Conservation (phyloP, 2,329 filamentous ascomycete genomes). For the Blastomyces emzantsi region DNA sequence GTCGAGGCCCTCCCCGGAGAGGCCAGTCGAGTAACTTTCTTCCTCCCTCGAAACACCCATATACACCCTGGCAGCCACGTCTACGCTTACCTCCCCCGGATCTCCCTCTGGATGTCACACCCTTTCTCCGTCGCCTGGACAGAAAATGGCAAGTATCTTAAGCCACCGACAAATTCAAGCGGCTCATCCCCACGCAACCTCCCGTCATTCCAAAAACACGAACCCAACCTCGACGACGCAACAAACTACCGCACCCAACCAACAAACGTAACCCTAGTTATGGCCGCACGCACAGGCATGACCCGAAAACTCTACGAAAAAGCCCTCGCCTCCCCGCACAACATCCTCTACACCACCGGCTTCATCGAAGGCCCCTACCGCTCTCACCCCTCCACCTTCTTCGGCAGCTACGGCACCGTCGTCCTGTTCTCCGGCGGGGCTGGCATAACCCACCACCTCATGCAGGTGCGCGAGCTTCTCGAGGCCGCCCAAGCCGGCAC, state of each 20-base stretch:
- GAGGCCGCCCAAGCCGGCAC: conserved; percentile 43
- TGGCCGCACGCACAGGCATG: conserved; percentile 54
- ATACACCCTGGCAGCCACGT: conserved; percentile 51
- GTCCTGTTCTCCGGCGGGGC: conserved; percentile 58
- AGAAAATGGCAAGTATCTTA: conserved; percentile 26
- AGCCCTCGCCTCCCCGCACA: conserved; percentile 42
- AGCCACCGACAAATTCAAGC: conserved; percentile 8
- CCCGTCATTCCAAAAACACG: background rate
- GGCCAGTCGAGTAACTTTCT: conserved; percentile 53
- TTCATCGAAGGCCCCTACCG: conserved; percentile 57
- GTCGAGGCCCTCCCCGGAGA: conserved; percentile 53
- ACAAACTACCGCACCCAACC: conserved; percentile 15
- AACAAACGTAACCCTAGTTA: conserved; percentile 47
- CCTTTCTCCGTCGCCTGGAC: conserved; percentile 43
- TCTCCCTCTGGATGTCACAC: conserved; percentile 42
- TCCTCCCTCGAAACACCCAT: conserved; percentile 46
- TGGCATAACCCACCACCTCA: conserved; percentile 57
- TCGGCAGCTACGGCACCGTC: conserved; percentile 55
- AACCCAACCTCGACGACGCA: conserved; percentile 17
- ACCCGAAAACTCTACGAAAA: conserved; percentile 52
- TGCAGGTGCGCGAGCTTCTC: conserved; percentile 52
- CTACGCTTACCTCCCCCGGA: conserved; percentile 49
- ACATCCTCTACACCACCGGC: conserved; percentile 45
- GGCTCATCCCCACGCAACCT: background rate
- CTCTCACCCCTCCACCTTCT: conserved; percentile 46